phyloP scores from a whole-genome alignment of 495 filamentous ascomycete genomes.

The Penicillium silybi region DNA sequence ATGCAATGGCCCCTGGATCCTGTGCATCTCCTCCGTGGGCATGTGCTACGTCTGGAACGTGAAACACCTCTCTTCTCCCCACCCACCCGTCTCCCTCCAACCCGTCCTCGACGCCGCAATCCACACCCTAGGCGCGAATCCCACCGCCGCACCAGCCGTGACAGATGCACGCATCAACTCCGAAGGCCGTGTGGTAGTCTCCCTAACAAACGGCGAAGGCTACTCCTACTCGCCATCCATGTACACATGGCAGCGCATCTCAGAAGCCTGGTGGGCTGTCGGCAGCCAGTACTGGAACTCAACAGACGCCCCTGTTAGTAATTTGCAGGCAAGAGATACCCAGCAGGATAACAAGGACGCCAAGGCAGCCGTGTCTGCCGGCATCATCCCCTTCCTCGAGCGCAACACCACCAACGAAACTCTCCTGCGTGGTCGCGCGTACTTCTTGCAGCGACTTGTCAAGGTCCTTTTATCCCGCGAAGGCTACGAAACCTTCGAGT shows the following conservation, averaged over 20 bases:
- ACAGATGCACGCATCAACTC: slow-evolving; percentile 90
- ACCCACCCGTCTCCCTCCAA: slow-evolving; percentile 85
- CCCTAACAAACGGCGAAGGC: slow-evolving; percentile 88
- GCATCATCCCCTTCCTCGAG: slow-evolving; percentile 89
- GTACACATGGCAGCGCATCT: slow-evolving; percentile 91
- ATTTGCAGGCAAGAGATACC: slow-evolving; percentile 64
- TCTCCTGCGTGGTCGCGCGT: slow-evolving; percentile 85
- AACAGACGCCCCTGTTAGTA: slow-evolving; percentile 77
- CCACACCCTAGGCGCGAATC: slow-evolving; percentile 61
- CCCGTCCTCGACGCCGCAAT: slow-evolving; percentile 86
- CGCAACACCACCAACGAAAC: slow-evolving; percentile 91
- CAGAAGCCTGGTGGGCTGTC: slow-evolving; percentile 96
- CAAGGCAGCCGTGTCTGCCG: slow-evolving; percentile 68
- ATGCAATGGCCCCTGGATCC: slow-evolving; percentile 79
- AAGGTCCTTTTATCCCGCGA: slow-evolving; percentile 79
- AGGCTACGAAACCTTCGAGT: slow-evolving; percentile 89
- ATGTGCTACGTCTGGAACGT: slow-evolving; percentile 94
- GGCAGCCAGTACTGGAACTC: slow-evolving; percentile 98
- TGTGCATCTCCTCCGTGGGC: slow-evolving; percentile 84
- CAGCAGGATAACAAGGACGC: slow-evolving; percentile 48
- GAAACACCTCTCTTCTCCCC: slow-evolving; percentile 74
- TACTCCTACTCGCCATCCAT: slow-evolving; percentile 79
- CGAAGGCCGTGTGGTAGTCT: slow-evolving; percentile 74
- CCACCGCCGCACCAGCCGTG: slow-evolving; percentile 70
- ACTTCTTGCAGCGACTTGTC: slow-evolving; percentile 82